Percentiles rank a stretch among this genome's conserved stretches.
Conservation (phyloP, 345 rosid species). For the Dimocarpus longan region DNA sequence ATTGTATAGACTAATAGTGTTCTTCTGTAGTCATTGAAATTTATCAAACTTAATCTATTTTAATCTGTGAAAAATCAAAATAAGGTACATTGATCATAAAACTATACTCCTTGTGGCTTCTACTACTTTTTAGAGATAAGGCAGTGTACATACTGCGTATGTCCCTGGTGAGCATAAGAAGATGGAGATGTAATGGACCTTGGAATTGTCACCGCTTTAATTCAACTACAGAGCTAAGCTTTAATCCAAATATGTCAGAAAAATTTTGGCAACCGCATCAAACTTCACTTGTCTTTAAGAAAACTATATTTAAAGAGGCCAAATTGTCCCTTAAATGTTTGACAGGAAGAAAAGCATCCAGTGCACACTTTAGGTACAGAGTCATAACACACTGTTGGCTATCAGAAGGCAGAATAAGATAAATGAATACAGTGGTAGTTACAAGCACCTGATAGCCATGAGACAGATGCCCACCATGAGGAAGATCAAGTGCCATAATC, state of each 20-base stretch:
- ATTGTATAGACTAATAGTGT: background rate
- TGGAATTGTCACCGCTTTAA: background rate
- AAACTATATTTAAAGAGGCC: background rate
- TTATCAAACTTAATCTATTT: background rate
- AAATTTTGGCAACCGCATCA: background rate
- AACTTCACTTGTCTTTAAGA: background rate
- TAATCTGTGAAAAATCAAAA: background rate
- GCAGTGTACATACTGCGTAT: background rate
- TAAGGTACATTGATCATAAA: background rate
- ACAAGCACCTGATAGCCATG: conserved; percentile 93
- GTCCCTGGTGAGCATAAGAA: background rate
- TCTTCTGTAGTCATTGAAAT: background rate
- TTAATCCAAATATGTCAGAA: background rate
- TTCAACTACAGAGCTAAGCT: background rate
- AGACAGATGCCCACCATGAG: conserved; percentile 99
- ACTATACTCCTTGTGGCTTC: conserved; percentile 5
- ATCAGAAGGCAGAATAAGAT: background rate
- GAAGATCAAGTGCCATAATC: conserved; percentile 99
- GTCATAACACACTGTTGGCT: background rate
- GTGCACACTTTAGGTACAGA: background rate
- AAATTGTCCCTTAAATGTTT: background rate
- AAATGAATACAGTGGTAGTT: conserved; percentile 12
- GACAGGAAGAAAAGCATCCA: background rate
- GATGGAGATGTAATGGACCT: background rate
- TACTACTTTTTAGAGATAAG: background rate